Evolutionary conservation across 139 green algal species (phyloP).

Genomic region (Auxenochlorella pyrenoidosa): DNA sequence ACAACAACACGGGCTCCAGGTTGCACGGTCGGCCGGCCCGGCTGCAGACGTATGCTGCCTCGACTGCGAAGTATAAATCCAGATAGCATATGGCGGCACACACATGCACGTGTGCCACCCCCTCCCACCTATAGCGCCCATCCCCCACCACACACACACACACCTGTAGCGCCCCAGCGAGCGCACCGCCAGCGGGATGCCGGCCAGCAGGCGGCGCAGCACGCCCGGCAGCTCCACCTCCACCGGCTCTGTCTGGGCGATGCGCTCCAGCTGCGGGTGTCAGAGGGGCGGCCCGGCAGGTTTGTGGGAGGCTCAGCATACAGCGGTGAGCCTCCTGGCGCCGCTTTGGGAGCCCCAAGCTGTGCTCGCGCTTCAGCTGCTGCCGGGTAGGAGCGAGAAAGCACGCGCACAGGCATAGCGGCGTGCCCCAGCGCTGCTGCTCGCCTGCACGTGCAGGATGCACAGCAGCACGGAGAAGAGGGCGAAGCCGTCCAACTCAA

Average conservation of each 20-base stretch:
- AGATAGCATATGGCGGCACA: too few relatives aligned
- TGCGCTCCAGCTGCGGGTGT: conserved; percentile 41
- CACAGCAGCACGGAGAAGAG: conserved; percentile 56
- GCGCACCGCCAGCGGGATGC: conserved; percentile 16
- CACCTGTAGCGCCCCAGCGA: conserved; percentile 26
- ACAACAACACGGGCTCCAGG: neutral
- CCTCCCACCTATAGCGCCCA: too few relatives aligned
- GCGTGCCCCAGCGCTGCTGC: too few relatives aligned
- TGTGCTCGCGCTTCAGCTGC: too few relatives aligned
- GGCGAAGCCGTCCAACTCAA: conserved; percentile 66
- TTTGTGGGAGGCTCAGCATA: neutral
- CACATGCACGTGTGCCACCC: too few relatives aligned
- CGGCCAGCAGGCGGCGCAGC: conserved; percentile 4
- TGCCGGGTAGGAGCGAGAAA: too few relatives aligned
- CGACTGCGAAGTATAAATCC: too few relatives aligned
- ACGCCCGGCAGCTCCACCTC: conserved; percentile 44
- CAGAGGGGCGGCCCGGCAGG: neutral
- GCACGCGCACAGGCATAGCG: too few relatives aligned
- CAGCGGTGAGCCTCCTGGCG: too few relatives aligned
- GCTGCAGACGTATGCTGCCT: neutral
- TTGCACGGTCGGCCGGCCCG: neutral
- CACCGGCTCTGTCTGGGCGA: conserved; percentile 44
- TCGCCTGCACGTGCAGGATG: conserved; percentile 71
- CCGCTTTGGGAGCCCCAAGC: too few relatives aligned
- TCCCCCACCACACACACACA: too few relatives aligned